Base-by-base conservation (phyloP, 257 asterid species). In the Salvia splendens region DNA sequence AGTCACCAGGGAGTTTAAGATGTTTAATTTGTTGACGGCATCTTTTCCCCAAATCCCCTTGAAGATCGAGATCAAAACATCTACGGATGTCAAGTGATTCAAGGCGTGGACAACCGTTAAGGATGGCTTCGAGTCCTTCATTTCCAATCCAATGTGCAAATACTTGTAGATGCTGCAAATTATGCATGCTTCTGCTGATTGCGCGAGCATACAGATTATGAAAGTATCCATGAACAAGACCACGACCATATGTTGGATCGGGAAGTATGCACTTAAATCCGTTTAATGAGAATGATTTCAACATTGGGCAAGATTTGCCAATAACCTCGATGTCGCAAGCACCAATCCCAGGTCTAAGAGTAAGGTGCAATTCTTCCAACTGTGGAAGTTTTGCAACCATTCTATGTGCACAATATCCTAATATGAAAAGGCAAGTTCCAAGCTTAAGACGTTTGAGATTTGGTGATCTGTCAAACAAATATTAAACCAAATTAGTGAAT, bases 311-410 rank as follows among this genome's bases (percentile, higher is more conserved):
- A 36, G 80, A 70, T 43, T 35, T 42, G 53, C 88, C 86, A 15
- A 82, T 67, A 15, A 49, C 12, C 42, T 77, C 81, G 16, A 82
- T 52, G 3, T 60, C 52, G 41, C 5, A 43, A 12, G 57, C 24
- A 6, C 3, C 1, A 57, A 42, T 17, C 1, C 0, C 4, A 8
- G 50, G 8, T 61, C 42, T 53, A 38, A 60, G 16, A 46, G 50
- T 24, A 38, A 86, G 74, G 67, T 84, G 88, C 78, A 86, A 54
- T 77, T 84, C 88, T 69, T 82, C 89, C 72, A 86, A 52, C 48
- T 70, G 35, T 8, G 88, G 82, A 42, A 80, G 71, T 41, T 32
- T 77, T 74, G 59, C 62, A 9, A 70, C 72, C 8, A 85, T 83
- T 74, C 30, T 63, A 48, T 15, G 36, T 64, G 82, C 54, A 17